Conservation (phyloP, 192 early-diverging fungal genomes). For the Coemansia sp. region DNA sequence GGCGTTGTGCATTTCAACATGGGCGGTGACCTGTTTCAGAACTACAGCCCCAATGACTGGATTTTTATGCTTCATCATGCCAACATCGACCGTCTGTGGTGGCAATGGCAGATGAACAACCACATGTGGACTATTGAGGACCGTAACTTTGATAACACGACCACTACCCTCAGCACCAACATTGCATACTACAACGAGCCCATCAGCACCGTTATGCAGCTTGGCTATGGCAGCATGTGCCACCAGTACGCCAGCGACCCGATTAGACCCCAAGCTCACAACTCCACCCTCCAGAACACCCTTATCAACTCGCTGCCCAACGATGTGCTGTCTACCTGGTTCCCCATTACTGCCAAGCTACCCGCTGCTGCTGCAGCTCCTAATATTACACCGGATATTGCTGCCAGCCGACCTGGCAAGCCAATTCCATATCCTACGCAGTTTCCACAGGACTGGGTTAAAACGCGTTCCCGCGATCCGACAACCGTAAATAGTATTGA, state of each 20-base stretch:
- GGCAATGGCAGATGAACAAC: slow-evolving; percentile 51
- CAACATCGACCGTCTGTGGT: slow-evolving; percentile 52
- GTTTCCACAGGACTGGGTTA: no score
- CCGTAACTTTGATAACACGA: slow-evolving; percentile 22
- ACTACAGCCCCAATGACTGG: slow-evolving; percentile 49
- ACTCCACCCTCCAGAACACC: no score
- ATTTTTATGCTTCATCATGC: slow-evolving; percentile 52
- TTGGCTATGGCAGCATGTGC: slow-evolving; percentile 48
- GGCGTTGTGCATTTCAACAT: slow-evolving; percentile 44
- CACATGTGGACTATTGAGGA: slow-evolving; percentile 35
- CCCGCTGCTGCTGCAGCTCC: slow-evolving; percentile 33
- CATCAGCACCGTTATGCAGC: slow-evolving; percentile 39
- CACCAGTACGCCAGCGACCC: slow-evolving; percentile 43
- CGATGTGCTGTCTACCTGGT: no score
- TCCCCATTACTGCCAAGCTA: no score
- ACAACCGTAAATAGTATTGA: no score
- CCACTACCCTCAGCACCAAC: slow-evolving; percentile 22
- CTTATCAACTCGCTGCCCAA: no score
- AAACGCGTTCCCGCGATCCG: no score
- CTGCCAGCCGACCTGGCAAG: no score
- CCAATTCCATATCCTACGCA: no score
- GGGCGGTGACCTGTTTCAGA: slow-evolving; percentile 46
- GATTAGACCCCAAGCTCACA: slow-evolving; percentile 25
- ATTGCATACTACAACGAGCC: slow-evolving; percentile 43
- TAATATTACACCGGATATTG: no score